Evolutionary conservation across 2,329 filamentous ascomycete species (phyloP), one percentile per base, ranked within the genome.

Genomic region (Talaromyces sp.): DNA sequence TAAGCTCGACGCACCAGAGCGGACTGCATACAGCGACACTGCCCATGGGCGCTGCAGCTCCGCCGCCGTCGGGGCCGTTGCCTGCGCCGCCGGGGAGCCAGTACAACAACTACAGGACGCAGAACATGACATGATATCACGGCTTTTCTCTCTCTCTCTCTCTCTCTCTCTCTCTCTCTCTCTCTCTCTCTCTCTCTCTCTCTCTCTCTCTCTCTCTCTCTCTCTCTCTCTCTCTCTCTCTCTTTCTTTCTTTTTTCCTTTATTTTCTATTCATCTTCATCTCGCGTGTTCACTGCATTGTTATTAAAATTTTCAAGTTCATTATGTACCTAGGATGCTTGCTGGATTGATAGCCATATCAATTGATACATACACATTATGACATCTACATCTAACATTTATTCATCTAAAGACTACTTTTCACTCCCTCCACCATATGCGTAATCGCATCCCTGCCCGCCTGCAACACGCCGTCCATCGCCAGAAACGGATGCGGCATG

Each of bases 31-130:
- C 83, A 2, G 87, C 88, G 59, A 83, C 81, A 38, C 77, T 91
- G 55, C 87, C 89, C 0, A 82, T 89, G 61, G 84, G 88, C 24
- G 62, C 58, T 53, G 81, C 84, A 51, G 86, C 82, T 31, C 85
- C 86, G 43, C 74, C 76, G 7, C 82, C 82, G 3, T 82, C 79
- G 9, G 84, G 83, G 11, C 80, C 83, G 9, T 77, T 87, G 32
- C 85, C 85, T 55, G 82, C 87, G 21, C 82, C 85, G n/a, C 85
- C 57, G 31, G 46, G 61, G 9, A 62, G 55, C 21, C 60, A 62
- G 49, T 60, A 57, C n/a, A n/a, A n/a, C n/a, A n/a, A n/a, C n/a
- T n/a, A n/a, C 54, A 53, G 61, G 55, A 43, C 60, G 11, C 58
- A 62, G 58, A 57, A 62, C 43, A 62, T 62, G 58, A 62, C 57